Evolutionary conservation across 352 stramenopile genomes (phyloP).

Genomic region (Pythium folliculosum): DNA sequence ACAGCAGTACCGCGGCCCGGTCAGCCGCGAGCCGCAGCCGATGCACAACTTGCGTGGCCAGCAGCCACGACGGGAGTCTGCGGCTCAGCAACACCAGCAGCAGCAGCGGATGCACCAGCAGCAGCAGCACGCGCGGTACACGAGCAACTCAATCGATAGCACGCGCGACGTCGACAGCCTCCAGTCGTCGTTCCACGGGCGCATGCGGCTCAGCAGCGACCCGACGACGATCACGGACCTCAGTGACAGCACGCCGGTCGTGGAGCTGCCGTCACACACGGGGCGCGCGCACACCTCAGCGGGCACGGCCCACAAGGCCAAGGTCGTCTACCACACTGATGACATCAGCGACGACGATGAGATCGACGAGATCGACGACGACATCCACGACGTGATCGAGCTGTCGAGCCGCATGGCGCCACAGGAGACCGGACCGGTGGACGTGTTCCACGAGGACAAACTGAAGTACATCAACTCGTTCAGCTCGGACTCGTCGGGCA

Average conservation of each 20-base stretch:
- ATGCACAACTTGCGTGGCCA: not conserved
- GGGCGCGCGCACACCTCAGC: not conserved
- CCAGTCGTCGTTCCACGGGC: constrained; percentile 19
- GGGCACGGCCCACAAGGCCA: not conserved
- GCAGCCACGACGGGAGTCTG: constrained; percentile 5
- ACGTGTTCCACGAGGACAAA: constrained; percentile 53
- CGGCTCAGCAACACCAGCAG: not conserved
- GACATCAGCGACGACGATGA: constrained; percentile 32
- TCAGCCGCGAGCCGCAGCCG: constrained; percentile 8
- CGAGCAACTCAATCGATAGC: constrained; percentile 20
- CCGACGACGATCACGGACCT: constrained; percentile 8
- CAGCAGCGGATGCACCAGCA: constrained; percentile 3
- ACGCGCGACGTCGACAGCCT: constrained; percentile 22
- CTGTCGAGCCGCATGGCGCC: constrained; percentile 31
- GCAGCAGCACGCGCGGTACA: not conserved
- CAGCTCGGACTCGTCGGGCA: constrained; percentile 34
- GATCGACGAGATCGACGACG: constrained; percentile 27
- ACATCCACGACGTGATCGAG: constrained; percentile 38
- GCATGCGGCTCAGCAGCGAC: constrained; percentile 22
- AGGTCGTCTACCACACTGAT: not conserved
- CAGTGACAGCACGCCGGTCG: constrained; percentile 7
- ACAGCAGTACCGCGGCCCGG: constrained; percentile 2
- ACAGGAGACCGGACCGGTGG: constrained; percentile 28
- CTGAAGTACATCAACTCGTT: constrained; percentile 73
- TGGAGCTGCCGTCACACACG: constrained; percentile 8